These are phyloP conservation scores for Conringia planisiliqua DNA, from an alignment of 345 rosid species.

Conservation along the genomic window DNA sequence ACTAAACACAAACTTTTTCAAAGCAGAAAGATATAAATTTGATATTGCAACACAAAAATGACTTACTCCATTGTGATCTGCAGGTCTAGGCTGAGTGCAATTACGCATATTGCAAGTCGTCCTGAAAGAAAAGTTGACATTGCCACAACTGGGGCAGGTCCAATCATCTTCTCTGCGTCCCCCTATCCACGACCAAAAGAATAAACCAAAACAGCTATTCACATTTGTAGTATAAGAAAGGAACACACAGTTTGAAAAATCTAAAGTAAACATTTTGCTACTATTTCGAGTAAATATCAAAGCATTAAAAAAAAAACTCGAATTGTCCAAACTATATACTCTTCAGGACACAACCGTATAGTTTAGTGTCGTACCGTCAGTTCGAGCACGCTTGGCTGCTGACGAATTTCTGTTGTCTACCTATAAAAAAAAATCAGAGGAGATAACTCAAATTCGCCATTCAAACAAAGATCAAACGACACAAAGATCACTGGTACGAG, in stretches of 20 bases:
- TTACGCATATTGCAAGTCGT: constrained; percentile 99
- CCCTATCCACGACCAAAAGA: constrained; percentile 42
- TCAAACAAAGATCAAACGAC: neutral
- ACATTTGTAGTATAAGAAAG: neutral
- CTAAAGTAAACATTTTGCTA: neutral
- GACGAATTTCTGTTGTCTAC: constrained; percentile 93
- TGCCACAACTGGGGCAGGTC: constrained; percentile 98
- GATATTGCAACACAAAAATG: neutral
- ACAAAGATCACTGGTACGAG: neutral
- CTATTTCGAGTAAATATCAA: neutral
- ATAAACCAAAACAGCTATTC: constrained; percentile 3
- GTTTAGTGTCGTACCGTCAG: constrained; percentile 62
- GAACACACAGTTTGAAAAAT: neutral
- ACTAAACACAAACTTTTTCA: constrained; percentile 3
- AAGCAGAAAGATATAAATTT: neutral
- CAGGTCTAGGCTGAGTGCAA: constrained; percentile 95
- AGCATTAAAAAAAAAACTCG: neutral
- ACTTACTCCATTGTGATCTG: constrained; percentile 75
- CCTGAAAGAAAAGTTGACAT: constrained; percentile 94
- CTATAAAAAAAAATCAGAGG: constrained; percentile 36
- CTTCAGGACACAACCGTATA: neutral
- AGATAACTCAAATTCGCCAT: neutral
- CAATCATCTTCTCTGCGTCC: constrained; percentile 99
- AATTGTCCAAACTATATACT: neutral
- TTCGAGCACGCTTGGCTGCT: constrained; percentile 94